These are phyloP conservation scores for Beta lomatogona DNA, from an alignment of 179 eudicot genomes.

Conservation along the genomic window DNA sequence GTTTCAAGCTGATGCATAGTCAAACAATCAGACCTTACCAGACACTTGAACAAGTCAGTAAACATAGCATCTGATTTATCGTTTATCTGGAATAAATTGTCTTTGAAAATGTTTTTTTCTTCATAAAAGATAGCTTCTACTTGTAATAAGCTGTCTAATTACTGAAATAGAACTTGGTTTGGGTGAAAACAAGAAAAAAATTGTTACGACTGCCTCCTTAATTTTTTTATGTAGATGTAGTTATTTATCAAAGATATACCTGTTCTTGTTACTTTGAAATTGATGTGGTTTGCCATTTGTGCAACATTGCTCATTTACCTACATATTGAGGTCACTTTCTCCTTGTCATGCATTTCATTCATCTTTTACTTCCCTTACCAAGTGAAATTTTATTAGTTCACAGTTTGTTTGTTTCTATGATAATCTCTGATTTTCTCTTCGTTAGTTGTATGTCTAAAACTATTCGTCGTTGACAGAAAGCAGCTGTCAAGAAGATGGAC, in stretches of 20 bases:
- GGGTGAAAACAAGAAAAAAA: neutral
- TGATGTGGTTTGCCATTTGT: too few relatives aligned
- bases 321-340: neutral
- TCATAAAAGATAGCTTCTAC: neutral
- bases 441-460: neutral
- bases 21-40: neutral
- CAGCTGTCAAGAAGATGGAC: slow-evolving; percentile 72
- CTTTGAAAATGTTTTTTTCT: neutral
- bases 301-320: neutral
- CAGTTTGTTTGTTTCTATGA: neutral
- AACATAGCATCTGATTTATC: too few relatives aligned
- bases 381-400: neutral
- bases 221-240: too few relatives aligned
- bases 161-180: neutral
- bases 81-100: too few relatives aligned
- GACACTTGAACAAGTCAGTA: neutral
- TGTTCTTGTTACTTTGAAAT: too few relatives aligned
- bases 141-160: neutral
- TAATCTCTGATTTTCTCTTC: neutral
- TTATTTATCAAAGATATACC: too few relatives aligned
- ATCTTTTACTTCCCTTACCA: neutral
- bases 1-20: too few relatives aligned
- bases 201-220: too few relatives aligned
- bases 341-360: neutral
- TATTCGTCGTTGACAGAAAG: slow-evolving; percentile 44